These are phyloP conservation scores for Glonium stellatum DNA, from an alignment of 495 filamentous ascomycete genomes.

Conservation along the genomic window DNA sequence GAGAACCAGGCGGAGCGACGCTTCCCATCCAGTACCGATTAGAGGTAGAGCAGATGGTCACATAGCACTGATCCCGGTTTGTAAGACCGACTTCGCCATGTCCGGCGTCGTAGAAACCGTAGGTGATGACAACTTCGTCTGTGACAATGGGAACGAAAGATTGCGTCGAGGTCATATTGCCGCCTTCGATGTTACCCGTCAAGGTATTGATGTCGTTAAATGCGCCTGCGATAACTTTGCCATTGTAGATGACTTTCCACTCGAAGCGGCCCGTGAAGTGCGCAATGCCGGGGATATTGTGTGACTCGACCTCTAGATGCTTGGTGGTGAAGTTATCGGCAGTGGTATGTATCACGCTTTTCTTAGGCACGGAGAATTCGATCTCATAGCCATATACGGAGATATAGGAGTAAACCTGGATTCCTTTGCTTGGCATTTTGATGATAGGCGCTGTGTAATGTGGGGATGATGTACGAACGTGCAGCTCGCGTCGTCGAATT, in stretches of 20 bases:
- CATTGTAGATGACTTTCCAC: slow-evolving; percentile 39
- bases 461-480: neutral
- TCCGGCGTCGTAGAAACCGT: slow-evolving; percentile 46
- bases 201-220: slow-evolving; percentile 41
- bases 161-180: slow-evolving; percentile 41
- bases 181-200: slow-evolving; percentile 39
- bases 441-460: neutral
- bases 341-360: slow-evolving; percentile 28
- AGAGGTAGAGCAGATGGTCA: slow-evolving; percentile 37
- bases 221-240: slow-evolving; percentile 1
- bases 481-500: too few relatives aligned
- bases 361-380: slow-evolving; percentile 40
- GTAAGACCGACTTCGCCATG: slow-evolving; percentile 38
- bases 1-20: slow-evolving; percentile 39
- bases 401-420: slow-evolving; percentile 42
- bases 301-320: slow-evolving; percentile 40
- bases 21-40: slow-evolving; percentile 42
- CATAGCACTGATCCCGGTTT: slow-evolving; percentile 44
- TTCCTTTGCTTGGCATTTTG: slow-evolving; percentile 45
- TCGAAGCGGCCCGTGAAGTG: slow-evolving; percentile 41
- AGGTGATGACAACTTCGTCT: slow-evolving; percentile 37
- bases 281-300: slow-evolving; percentile 37
- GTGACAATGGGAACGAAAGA: slow-evolving; percentile 37
- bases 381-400: slow-evolving; percentile 38
- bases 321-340: slow-evolving; percentile 35